These are phyloP conservation scores for Aspergillus kassunensis DNA, from an alignment of 495 filamentous ascomycete species.

Conservation along the genomic window DNA sequence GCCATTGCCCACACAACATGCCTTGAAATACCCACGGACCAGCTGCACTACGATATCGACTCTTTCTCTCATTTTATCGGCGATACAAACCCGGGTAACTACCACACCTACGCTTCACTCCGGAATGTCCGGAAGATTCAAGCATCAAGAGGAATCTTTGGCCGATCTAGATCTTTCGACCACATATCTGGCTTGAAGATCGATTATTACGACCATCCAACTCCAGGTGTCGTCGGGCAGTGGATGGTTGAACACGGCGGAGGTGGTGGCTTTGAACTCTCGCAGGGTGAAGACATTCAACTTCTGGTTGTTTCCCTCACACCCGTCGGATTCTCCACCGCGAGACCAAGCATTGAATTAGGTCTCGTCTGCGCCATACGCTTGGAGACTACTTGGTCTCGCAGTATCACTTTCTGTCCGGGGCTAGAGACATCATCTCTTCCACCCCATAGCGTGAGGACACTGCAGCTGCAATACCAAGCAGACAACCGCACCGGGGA, in stretches of 20 bases:
- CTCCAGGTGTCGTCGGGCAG: conserved; percentile 14
- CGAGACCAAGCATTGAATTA: not conserved
- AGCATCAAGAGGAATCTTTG: conserved; percentile 12
- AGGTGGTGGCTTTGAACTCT: conserved; percentile 14
- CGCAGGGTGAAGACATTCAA: conserved; percentile 5
- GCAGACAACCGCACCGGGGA: conserved; percentile 5
- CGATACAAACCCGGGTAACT: not conserved
- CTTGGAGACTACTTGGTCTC: conserved; percentile 11
- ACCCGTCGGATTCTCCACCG: not conserved
- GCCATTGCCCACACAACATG: too few relatives aligned
- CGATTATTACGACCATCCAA: conserved; percentile 10
- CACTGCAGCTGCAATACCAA: not conserved
- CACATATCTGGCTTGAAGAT: conserved; percentile 18
- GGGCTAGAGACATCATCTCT: too few relatives aligned
- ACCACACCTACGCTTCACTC: conserved; percentile 19
- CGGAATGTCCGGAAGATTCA: conserved; percentile 15
- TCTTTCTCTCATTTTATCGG: conserved; percentile 14
- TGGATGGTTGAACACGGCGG: conserved; percentile 14
- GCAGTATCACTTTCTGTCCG: conserved; percentile 8
- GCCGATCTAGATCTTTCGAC: conserved; percentile 9
- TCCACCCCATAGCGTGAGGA: not conserved
- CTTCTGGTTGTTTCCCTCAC: conserved; percentile 11
- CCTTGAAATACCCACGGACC: too few relatives aligned
- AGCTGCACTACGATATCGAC: conserved; percentile 6
- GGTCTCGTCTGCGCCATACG: conserved; percentile 10